Evolutionary conservation across 495 filamentous ascomycete species (phyloP).

Genomic region (Bacidia gigantensis): DNA sequence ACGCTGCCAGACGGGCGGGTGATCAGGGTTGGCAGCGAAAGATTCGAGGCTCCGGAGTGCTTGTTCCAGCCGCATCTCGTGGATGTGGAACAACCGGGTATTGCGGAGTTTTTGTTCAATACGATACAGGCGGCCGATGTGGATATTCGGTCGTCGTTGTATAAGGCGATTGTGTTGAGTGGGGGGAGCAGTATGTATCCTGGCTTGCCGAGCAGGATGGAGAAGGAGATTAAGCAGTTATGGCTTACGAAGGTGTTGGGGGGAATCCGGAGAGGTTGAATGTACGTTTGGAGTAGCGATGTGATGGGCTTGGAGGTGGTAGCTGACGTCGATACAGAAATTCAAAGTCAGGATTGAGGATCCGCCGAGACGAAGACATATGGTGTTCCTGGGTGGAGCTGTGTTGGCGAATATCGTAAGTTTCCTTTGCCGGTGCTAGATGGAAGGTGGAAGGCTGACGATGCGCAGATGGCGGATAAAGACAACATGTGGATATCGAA

Average conservation of each 20-base stretch:
- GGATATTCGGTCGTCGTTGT: constrained; percentile 81
- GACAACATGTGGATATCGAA: constrained; percentile 98
- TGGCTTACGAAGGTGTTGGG: constrained; percentile 87
- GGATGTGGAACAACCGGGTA: constrained; percentile 92
- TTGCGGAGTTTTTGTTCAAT: constrained; percentile 95
- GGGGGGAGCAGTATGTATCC: constrained; percentile 99
- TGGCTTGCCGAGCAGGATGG: constrained; percentile 79
- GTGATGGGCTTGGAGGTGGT: neutral
- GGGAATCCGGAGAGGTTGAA: constrained; percentile 79
- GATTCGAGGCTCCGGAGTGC: constrained; percentile 96
- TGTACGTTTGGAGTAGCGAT: constrained; percentile 30
- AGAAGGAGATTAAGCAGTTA: constrained; percentile 97
- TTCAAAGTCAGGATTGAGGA: constrained; percentile 99
- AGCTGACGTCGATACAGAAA: constrained; percentile 41
- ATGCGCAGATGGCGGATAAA: constrained; percentile 75
- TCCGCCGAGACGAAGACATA: constrained; percentile 86
- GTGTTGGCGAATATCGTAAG: constrained; percentile 86
- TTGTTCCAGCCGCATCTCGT: constrained; percentile 98
- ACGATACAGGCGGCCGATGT: constrained; percentile 94
- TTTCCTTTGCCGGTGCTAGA: constrained; percentile 8
- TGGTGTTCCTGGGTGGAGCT: constrained; percentile 97
- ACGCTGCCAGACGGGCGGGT: constrained; percentile 92
- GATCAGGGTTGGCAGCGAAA: constrained; percentile 87
- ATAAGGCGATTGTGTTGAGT: constrained; percentile 93
- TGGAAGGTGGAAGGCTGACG: neutral